A percentile compares a stretch with the other conserved stretches of the same genome.
Conservation (phyloP, 2,329 filamentous ascomycete genomes). For the Colletotrichum scovillei region DNA sequence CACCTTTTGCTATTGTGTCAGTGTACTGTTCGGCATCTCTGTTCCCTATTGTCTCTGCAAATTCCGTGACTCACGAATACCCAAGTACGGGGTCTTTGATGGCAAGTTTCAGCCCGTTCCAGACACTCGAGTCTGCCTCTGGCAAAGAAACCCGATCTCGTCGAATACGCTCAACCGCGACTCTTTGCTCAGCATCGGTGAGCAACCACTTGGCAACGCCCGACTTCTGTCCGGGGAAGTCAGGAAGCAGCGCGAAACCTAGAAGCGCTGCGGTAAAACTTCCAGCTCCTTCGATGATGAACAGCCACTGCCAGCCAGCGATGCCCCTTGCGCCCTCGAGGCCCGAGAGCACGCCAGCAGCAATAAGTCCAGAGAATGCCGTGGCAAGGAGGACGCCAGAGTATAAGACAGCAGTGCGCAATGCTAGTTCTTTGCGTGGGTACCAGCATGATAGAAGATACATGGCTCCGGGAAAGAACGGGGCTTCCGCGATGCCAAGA, state of each 20-base stretch:
- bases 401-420: too few species aligned
- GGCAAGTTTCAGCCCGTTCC: conserved; percentile 38
- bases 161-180: conserved; percentile 10
- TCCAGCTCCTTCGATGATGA: conserved; percentile 14
- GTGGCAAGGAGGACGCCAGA: conserved; percentile 9
- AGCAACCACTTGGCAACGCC: conserved; percentile 16
- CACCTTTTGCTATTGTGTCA: not conserved
- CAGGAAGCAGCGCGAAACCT: not conserved
- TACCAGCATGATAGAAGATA: too few species aligned
- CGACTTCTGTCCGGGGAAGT: conserved; percentile 21
- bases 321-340: conserved; percentile 2
- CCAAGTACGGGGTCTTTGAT: conserved; percentile 40
- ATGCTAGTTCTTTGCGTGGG: too few species aligned
- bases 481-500: too few species aligned
- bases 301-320: conserved; percentile 3
- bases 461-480: too few species aligned
- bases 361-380: conserved; percentile 25
- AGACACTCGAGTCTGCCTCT: conserved; percentile 12
- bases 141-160: conserved; percentile 40
- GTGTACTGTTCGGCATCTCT: too few species aligned
- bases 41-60: too few species aligned
- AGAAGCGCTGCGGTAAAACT: conserved; percentile 10
- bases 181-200: conserved; percentile 26
- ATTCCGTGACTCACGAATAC: conserved; percentile 33
- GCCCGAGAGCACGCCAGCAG: conserved; percentile 36